Conservation (phyloP, 179 eudicot species). For the Beta lomatogona region DNA sequence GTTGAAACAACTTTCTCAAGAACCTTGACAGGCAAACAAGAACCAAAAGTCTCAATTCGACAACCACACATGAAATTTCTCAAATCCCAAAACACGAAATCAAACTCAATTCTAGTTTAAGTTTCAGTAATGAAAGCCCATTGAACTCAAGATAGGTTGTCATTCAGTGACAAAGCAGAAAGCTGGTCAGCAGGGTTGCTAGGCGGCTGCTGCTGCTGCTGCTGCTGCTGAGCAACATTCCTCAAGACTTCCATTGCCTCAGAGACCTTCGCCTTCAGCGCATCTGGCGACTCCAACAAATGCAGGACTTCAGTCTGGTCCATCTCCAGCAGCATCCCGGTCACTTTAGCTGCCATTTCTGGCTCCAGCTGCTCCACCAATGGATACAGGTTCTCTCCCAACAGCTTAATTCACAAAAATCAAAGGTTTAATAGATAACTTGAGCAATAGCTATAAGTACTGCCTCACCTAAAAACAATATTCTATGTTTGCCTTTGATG, state of each 20-base stretch:
- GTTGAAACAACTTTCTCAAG: background rate
- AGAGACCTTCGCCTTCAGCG: constrained; percentile 67
- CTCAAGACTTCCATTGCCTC: constrained; percentile 79
- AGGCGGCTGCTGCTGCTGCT: constrained; percentile 25
- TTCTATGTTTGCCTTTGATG: no score
- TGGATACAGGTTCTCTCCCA: constrained; percentile 74
- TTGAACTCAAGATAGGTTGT: constrained; percentile 38
- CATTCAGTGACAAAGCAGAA: constrained; percentile 57
- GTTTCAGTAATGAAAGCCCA: constrained; percentile 6
- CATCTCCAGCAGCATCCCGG: constrained; percentile 92
- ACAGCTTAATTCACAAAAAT: constrained; percentile 41
- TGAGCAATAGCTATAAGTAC: no score
- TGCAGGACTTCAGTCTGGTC: constrained; percentile 84
- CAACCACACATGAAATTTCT: background rate
- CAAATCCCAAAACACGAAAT: constrained; percentile 10
- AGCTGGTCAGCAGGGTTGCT: constrained; percentile 55
- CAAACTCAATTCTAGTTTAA: background rate
- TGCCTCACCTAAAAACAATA: background rate
- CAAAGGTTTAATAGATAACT: background rate
- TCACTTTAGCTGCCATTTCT: constrained; percentile 76
- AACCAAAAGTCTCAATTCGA: constrained; percentile 22
- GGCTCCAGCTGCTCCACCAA: constrained; percentile 81
- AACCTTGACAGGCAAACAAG: background rate
- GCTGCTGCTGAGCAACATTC: constrained; percentile 54
- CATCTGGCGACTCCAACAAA: constrained; percentile 72